phyloP scores from a whole-genome alignment of 2,329 filamentous ascomycete genomes.

The Penicillium sp. region DNA sequence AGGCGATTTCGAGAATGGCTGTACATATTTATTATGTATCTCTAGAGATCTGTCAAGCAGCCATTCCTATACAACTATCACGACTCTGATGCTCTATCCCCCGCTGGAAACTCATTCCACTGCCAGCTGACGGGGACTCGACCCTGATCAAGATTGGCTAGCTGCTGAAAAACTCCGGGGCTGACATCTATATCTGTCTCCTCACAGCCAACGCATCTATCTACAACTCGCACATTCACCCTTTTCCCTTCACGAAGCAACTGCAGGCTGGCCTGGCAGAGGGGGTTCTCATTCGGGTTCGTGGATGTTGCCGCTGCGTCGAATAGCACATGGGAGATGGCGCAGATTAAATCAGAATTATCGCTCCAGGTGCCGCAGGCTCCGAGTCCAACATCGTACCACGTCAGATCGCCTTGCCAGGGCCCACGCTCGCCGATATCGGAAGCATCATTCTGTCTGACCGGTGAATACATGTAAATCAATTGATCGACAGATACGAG shows the following conservation, averaged over 20 bases:
- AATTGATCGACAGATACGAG: not conserved
- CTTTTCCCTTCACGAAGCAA: not conserved
- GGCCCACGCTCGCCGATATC: not conserved
- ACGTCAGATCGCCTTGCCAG: not conserved
- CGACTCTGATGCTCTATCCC: not conserved
- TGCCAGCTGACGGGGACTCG: not conserved
- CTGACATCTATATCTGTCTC: not conserved
- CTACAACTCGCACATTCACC: not conserved
- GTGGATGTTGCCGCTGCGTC: not conserved
- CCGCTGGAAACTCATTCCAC: not conserved
- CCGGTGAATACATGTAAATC: not conserved
- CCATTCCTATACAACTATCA: not conserved
- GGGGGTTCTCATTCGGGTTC: not conserved
- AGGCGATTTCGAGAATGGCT: too few relatives aligned
- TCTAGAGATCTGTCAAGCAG: too few relatives aligned
- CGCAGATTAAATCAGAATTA: not conserved
- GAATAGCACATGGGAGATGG: not conserved
- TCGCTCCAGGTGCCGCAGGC: not conserved
- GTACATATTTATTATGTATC: too few relatives aligned
- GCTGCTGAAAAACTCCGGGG: not conserved
- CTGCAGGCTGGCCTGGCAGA: not conserved
- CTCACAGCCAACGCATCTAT: not conserved
- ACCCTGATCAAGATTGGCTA: not conserved
- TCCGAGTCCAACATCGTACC: not conserved
- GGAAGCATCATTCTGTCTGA: not conserved